These are phyloP conservation scores for Elongisporangium prolatum DNA, from an alignment of 352 stramenopile species.

Conservation along the genomic window DNA sequence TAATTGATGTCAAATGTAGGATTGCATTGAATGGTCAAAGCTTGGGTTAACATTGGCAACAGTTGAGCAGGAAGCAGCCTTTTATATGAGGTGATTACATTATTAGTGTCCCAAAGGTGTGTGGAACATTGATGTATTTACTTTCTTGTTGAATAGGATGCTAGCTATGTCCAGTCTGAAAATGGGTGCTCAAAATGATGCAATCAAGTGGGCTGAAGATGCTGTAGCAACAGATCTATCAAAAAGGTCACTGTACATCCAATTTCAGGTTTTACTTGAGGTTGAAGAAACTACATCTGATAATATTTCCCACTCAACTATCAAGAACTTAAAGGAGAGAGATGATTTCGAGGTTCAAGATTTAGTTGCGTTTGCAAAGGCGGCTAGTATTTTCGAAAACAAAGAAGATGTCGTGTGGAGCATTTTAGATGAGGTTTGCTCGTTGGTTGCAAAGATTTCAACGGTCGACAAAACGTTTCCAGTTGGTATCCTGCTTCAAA, in stretches of 20 bases:
- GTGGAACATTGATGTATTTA: too few species aligned
- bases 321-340: slow-evolving; percentile 31
- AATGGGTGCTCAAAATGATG: slow-evolving; percentile 22
- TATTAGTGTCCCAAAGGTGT: too few species aligned
- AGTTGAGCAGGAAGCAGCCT: slow-evolving; percentile 25
- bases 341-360: slow-evolving; percentile 69
- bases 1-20: slow-evolving; percentile 14
- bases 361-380: slow-evolving; percentile 48
- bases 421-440: slow-evolving; percentile 55
- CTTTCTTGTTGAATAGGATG: too few species aligned
- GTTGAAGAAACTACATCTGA: slow-evolving; percentile 8
- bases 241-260: slow-evolving; percentile 54
- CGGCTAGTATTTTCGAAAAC: slow-evolving; percentile 18
- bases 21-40: slow-evolving; percentile 46
- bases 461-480: slow-evolving; percentile 11
- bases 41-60: slow-evolving; percentile 18
- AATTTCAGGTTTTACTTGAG: slow-evolving; percentile 41
- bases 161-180: slow-evolving; percentile 35
- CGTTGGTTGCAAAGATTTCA: slow-evolving; percentile 2
- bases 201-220: slow-evolving; percentile 36
- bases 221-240: slow-evolving; percentile 41
- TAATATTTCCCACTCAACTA: slow-evolving; percentile 12
- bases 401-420: slow-evolving; percentile 33
- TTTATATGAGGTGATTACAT: slow-evolving; percentile 46
- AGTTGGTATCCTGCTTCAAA: slow-evolving; percentile 48